These are phyloP conservation scores for Neurospora sp. DNA, from an alignment of 2,329 filamentous ascomycete genomes.

Conservation along the genomic window DNA sequence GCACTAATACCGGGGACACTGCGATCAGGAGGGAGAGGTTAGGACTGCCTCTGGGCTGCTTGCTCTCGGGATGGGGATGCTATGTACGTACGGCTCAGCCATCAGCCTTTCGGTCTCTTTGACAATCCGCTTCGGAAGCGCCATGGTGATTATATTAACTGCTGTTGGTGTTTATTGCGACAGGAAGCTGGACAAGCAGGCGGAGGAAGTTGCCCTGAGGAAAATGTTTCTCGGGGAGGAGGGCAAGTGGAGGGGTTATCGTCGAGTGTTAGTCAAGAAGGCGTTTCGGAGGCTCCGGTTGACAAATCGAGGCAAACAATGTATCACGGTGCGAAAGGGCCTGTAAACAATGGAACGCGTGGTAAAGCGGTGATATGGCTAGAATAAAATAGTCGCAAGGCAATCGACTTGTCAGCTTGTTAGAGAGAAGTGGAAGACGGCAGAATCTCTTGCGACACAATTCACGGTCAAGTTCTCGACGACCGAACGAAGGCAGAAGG, in stretches of 20 bases:
- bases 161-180: background rate
- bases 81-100: slow-evolving; percentile 72
- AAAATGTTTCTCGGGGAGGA: slow-evolving; percentile 1
- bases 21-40: background rate
- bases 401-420: background rate
- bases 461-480: background rate
- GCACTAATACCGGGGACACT: slow-evolving; percentile 96
- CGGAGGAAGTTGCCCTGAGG: background rate
- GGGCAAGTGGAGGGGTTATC: background rate
- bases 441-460: background rate
- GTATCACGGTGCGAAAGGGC: background rate
- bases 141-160: slow-evolving; percentile 36
- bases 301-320: background rate
- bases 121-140: slow-evolving; percentile 90
- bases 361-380: background rate
- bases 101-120: slow-evolving; percentile 98
- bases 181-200: background rate
- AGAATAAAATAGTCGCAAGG: background rate
- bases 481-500: background rate
- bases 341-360: background rate
- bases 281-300: background rate
- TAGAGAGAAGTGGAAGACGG: background rate
- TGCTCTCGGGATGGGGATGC: background rate
- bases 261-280: background rate
- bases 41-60: background rate